Evolutionary conservation across 345 rosid species (phyloP).

Genomic region (Angophora floribunda): DNA sequence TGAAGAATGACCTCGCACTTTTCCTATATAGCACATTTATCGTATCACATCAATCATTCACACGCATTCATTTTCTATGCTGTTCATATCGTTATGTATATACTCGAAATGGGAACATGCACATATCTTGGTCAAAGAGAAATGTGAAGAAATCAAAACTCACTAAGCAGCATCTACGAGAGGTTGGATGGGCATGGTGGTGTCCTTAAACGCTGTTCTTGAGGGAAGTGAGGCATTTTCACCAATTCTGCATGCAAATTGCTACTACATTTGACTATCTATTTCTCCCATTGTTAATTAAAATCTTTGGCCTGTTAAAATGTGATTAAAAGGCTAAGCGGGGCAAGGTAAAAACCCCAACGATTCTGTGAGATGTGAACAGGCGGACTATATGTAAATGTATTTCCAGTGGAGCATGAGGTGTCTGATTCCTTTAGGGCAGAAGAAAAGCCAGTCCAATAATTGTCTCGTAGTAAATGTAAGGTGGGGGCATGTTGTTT

Average conservation of each 20-base stretch:
- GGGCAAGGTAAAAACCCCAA: neutral
- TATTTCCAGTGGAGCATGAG: neutral
- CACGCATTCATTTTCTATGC: too few species aligned
- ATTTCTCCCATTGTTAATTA: neutral
- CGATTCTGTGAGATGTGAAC: neutral
- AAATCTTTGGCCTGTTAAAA: neutral
- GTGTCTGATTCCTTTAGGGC: neutral
- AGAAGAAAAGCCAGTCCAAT: neutral
- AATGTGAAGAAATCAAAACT: neutral
- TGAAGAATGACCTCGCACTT: too few species aligned
- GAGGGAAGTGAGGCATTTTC: neutral
- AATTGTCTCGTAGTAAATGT: accelerated
- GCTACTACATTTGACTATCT: neutral
- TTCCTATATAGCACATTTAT: too few species aligned
- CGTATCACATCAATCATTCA: accelerated
- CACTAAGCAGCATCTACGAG: neutral
- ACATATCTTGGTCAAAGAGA: neutral
- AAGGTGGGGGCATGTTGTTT: neutral
- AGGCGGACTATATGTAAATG: neutral
- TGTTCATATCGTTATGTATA: too few species aligned
- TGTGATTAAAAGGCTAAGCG: neutral
- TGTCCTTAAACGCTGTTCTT: neutral
- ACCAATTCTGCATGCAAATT: neutral
- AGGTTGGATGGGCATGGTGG: neutral
- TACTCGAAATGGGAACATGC: neutral